Evolutionary conservation across 2,329 filamentous ascomycete species (phyloP).

Genomic region (Aspergillus sp.): DNA sequence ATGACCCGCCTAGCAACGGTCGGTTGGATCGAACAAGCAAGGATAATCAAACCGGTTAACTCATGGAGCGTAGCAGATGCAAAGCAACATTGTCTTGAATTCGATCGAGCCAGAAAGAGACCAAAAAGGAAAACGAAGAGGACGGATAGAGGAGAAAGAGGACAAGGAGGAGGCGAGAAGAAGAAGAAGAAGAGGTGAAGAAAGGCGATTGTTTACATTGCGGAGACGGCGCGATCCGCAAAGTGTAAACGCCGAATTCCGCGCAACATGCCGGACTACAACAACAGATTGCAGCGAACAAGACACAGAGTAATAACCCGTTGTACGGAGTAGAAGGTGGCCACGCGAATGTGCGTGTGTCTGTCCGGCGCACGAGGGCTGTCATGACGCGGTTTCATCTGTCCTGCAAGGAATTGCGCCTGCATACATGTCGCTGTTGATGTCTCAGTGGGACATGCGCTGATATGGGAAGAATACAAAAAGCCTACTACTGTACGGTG

Average conservation of each 20-base stretch:
- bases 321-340: no score
- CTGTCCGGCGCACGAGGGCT: not conserved
- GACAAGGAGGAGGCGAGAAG: not conserved
- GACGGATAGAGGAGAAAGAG: not conserved
- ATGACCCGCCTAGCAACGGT: not conserved
- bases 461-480: no score
- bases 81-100: no score
- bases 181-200: not conserved
- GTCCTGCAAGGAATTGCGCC: not conserved
- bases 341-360: no score
- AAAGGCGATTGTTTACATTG: conserved; percentile 1
- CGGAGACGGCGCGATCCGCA: not conserved
- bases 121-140: not conserved
- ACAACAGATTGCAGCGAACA: not conserved
- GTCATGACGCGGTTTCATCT: not conserved
- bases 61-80: no score
- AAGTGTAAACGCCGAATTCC: not conserved
- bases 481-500: no score
- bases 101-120: not conserved
- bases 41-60: no score
- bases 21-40: not conserved
- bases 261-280: not conserved
- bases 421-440: not conserved
- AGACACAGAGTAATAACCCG: no score
- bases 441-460: not conserved